These are phyloP conservation scores for Tolypocladium inflatum DNA, from an alignment of 2,329 filamentous ascomycete species.

Conservation along the genomic window DNA sequence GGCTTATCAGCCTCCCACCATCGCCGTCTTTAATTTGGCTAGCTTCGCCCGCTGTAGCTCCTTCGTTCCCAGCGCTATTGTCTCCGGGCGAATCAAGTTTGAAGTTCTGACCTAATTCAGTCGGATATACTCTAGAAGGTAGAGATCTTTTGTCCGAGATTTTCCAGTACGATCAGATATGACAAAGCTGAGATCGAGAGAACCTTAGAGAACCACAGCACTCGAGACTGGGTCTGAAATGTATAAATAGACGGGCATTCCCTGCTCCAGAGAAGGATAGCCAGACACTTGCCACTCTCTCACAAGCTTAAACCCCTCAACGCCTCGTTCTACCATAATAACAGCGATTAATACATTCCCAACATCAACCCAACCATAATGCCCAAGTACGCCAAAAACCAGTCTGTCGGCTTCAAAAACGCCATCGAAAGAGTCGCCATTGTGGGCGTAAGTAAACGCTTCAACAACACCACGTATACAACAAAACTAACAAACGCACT, in stretches of 20 bases:
- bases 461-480: not conserved
- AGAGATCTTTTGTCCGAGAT: not conserved
- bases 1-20: too few species aligned
- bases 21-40: too few species aligned
- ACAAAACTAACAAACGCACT: not conserved
- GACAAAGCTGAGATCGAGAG: not conserved
- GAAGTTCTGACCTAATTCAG: not conserved
- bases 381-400: slow-evolving; percentile 10
- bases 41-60: too few species aligned
- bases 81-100: not conserved
- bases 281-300: too few species aligned
- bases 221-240: not conserved
- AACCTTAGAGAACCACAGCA: too few species aligned
- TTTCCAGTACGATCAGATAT: not conserved
- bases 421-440: slow-evolving; percentile 28
- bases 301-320: not conserved
- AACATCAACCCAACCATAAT: slow-evolving; percentile 1
- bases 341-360: too few species aligned
- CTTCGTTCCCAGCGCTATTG: not conserved
- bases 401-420: slow-evolving; percentile 17
- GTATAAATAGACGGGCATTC: not conserved
- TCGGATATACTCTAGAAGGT: not conserved
- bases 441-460: slow-evolving; percentile 26
- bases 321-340: not conserved
- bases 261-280: too few species aligned